Base-by-base conservation (phyloP, 345 rosid species). In the Mallotus nudiflorus region DNA sequence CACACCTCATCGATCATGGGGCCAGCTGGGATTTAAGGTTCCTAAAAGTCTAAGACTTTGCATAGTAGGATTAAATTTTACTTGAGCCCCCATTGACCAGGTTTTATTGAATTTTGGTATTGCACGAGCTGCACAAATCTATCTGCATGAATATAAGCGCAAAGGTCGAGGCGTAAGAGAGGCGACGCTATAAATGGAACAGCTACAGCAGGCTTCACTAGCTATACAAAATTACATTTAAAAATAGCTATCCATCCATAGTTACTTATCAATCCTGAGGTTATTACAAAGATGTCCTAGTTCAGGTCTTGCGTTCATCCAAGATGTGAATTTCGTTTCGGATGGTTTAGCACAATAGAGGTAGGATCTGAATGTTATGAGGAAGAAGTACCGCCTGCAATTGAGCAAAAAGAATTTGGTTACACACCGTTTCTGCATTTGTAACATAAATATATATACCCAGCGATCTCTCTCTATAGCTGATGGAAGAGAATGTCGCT, bases 301-400 rank as follows among this genome's bases (percentile, higher is more conserved):
- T 74, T 94, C 98, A 9, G 98, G 98, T 60, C 97, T 87, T 2
- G 91, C 87, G 20, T 84, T 73, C 93, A 91, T 87, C 98, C 98
- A 94, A 20, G 85, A 75, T 46, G 80, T 19, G 74, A 94, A 94
- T 27, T 67, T 66, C 71, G 82, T 83, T 80, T 86, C 89, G 3
- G 75, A 75, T 15, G 91, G 85, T 9, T 85, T 80, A 0, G 87
- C 66, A 85, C 88, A 72, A 76, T 94, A 88, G 9, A 94, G 96
- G 71, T 90, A 94, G 11, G 98, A 91, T 74, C 91, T 86, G 88
- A 83, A 94, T 37, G 96, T 91, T 63, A 94, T 87, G 62, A 91
- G 89, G 80, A 75, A 83, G 75, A 94, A 91, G 84, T 94, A 94
- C 10, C 97, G 88, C 93, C 97, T 94, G 93, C 77, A 69, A 77